These are phyloP conservation scores for Pterula multifida DNA, from an alignment of 1,284 basidiomycete genomes.

Conservation along the genomic window DNA sequence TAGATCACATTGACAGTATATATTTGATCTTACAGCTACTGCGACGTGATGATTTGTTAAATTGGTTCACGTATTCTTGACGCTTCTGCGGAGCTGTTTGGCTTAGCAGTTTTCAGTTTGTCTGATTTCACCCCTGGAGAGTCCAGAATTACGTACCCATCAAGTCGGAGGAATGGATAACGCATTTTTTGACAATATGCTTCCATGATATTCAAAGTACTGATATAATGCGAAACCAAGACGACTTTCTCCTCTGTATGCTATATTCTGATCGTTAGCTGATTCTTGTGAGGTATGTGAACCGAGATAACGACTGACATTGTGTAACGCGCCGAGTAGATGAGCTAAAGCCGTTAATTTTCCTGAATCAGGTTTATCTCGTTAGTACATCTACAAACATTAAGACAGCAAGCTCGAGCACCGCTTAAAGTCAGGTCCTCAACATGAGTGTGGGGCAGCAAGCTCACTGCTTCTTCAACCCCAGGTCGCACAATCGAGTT, in stretches of 20 bases:
- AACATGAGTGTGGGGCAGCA: slow-evolving; percentile 56
- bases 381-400: background rate
- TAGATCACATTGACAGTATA: slow-evolving; percentile 7
- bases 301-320: slow-evolving; percentile 24
- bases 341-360: slow-evolving; percentile 73
- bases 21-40: slow-evolving; percentile 56
- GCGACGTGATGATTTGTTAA: slow-evolving; percentile 65
- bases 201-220: slow-evolving; percentile 88
- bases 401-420: slow-evolving; percentile 15
- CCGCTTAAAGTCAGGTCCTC: slow-evolving; percentile 72
- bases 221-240: slow-evolving; percentile 82
- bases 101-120: slow-evolving; percentile 28
- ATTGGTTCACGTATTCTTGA: slow-evolving; percentile 73
- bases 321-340: slow-evolving; percentile 55
- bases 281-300: background rate
- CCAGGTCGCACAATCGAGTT: slow-evolving; percentile 23
- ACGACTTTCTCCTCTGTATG: slow-evolving; percentile 89
- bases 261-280: slow-evolving; percentile 17
- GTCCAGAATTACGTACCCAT: slow-evolving; percentile 57
- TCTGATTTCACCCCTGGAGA: no score
- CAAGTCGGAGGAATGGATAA: slow-evolving; percentile 79
- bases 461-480: slow-evolving; percentile 47
- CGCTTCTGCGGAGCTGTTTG: slow-evolving; percentile 72
- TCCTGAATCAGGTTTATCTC: slow-evolving; percentile 31
- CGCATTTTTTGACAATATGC: slow-evolving; percentile 66